Evolutionary conservation across 2,329 filamentous ascomycete species (phyloP).

Genomic region (Fusarium drepaniforme): DNA sequence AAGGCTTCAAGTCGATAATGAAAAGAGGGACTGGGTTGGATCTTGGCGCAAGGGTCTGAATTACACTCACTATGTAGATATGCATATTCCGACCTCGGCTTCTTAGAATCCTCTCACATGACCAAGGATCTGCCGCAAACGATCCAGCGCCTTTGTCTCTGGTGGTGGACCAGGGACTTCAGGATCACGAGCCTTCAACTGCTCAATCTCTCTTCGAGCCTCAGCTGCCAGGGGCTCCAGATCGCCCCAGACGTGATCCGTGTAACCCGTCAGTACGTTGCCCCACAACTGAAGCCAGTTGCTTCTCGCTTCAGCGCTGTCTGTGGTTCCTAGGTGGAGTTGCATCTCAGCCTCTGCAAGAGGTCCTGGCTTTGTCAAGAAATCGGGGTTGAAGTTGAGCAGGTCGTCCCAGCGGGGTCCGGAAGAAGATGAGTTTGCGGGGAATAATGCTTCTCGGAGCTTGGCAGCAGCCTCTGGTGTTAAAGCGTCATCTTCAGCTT

Average conservation of each 20-base stretch:
- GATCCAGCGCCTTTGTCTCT: constrained; percentile 48
- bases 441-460: constrained; percentile 56
- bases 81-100: constrained; percentile 7
- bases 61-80: constrained; percentile 4
- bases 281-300: constrained; percentile 69
- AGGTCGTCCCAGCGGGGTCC: constrained; percentile 56
- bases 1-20: not conserved
- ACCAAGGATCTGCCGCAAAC: constrained; percentile 53
- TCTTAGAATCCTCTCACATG: constrained; percentile 50
- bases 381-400: constrained; percentile 65
- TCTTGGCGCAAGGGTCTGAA: not conserved
- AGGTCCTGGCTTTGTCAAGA: constrained; percentile 45
- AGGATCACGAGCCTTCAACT: constrained; percentile 44
- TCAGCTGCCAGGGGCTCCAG: constrained; percentile 67
- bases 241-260: constrained; percentile 78
- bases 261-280: constrained; percentile 67
- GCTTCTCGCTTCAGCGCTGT: constrained; percentile 54
- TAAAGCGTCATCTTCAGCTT: constrained; percentile 40
- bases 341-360: constrained; percentile 31
- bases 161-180: constrained; percentile 21
- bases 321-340: constrained; percentile 54
- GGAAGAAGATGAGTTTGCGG: constrained; percentile 14
- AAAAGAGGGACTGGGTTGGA: not conserved
- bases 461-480: constrained; percentile 46
- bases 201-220: constrained; percentile 67